Evolutionary conservation across 2,329 filamentous ascomycete genomes (phyloP).

Genomic region (Orbilia ellipsospora): DNA sequence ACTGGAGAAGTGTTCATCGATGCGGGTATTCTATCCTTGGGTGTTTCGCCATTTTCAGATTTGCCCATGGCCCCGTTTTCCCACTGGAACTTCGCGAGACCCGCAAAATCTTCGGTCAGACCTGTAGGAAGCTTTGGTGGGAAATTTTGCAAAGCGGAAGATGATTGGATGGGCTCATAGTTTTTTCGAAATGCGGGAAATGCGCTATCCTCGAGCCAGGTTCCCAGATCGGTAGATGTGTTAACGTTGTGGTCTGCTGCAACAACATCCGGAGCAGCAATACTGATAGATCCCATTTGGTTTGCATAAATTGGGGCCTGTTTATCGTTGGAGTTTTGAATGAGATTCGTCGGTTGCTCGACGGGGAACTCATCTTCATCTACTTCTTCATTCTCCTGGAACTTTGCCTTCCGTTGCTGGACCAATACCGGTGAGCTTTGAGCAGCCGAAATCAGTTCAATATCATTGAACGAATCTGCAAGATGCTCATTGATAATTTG

Average conservation of each 20-base stretch:
- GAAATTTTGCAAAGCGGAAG: not conserved
- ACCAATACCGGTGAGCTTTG: slow-evolving; percentile 2
- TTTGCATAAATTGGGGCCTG: not conserved
- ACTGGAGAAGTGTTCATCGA: slow-evolving; percentile 27
- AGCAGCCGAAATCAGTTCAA: slow-evolving; percentile 10
- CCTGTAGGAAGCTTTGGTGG: slow-evolving; percentile 1
- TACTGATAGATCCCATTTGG: not conserved
- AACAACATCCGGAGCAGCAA: not conserved
- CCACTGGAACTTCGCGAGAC: slow-evolving; percentile 9
- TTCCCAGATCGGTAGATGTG: not conserved
- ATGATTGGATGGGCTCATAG: slow-evolving; percentile 26
- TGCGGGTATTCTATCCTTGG: slow-evolving; percentile 5
- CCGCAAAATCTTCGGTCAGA: slow-evolving; percentile 1
- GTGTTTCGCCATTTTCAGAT: slow-evolving; percentile 10
- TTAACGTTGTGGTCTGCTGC: not conserved
- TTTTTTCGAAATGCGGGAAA: slow-evolving; percentile 34
- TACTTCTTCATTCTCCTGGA: slow-evolving; percentile 3
- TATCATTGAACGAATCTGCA: slow-evolving; percentile 13
- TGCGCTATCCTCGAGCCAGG: slow-evolving; percentile 25
- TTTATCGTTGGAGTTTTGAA: slow-evolving; percentile 5
- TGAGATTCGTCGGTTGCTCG: not conserved
- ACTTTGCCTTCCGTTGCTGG: slow-evolving; percentile 9
- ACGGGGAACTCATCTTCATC: not conserved
- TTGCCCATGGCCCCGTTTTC: slow-evolving; percentile 14
- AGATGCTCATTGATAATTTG: slow-evolving; percentile 32